Percentiles rank a stretch among this genome's conserved stretches.
phyloP scores from a whole-genome alignment of 2,329 filamentous ascomycete species.

The Sporothrix pallida region DNA sequence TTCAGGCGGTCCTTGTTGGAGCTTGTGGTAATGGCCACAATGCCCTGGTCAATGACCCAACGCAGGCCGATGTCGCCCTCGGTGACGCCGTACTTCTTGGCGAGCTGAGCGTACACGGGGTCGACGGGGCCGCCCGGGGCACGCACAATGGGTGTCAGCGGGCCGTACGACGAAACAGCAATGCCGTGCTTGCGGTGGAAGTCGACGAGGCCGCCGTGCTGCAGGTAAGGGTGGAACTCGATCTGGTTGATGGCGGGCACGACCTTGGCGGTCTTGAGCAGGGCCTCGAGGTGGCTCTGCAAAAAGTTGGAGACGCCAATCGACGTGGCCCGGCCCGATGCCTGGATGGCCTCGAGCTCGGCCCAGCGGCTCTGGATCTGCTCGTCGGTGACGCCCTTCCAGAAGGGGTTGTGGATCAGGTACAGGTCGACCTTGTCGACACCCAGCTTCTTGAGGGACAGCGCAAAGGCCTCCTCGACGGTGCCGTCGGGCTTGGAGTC shows the following conservation, averaged over 20 bases:
- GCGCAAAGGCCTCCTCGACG: constrained; percentile 58
- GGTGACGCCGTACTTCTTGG: constrained; percentile 63
- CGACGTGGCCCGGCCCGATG: constrained; percentile 67
- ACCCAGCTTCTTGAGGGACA: constrained; percentile 68
- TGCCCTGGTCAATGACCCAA: constrained; percentile 65
- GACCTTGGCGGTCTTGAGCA: constrained; percentile 65
- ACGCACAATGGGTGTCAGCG: constrained; percentile 58
- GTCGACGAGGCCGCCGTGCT: constrained; percentile 63
- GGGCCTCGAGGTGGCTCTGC: constrained; percentile 58
- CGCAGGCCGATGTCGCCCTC: constrained; percentile 62
- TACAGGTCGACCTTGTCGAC: constrained; percentile 76
- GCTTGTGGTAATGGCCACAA: constrained; percentile 66
- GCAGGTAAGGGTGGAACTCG: constrained; percentile 78
- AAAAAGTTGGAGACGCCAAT: constrained; percentile 82
- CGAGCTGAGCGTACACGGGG: constrained; percentile 55
- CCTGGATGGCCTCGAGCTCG: constrained; percentile 68
- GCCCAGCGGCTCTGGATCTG: constrained; percentile 66
- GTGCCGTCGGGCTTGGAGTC: constrained; percentile 46
- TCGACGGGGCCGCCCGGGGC: constrained; percentile 61
- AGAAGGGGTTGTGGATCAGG: constrained; percentile 65
- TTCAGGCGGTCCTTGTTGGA: constrained; percentile 62
- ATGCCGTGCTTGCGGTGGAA: constrained; percentile 65
- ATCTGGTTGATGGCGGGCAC: constrained; percentile 78
- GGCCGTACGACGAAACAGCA: constrained; percentile 60
- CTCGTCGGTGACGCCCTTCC: constrained; percentile 53